Percentiles rank a stretch among this genome's conserved stretches.
These are phyloP conservation scores for Arctium lappa DNA, from an alignment of 129 eudicot genomes.

Conservation along the genomic window DNA sequence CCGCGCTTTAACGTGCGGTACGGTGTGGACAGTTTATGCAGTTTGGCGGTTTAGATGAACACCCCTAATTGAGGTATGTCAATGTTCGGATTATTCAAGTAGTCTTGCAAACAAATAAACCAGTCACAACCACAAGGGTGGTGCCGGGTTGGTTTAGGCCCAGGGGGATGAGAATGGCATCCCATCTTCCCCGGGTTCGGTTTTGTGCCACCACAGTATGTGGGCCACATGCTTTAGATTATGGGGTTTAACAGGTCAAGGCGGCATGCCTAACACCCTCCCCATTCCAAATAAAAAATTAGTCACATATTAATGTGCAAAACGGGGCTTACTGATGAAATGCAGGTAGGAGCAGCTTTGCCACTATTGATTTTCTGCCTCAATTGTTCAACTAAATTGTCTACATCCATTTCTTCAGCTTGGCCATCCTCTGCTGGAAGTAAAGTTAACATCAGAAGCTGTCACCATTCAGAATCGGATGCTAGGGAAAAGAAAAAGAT, in stretches of 20 bases:
- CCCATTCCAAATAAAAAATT: neutral
- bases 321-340: constrained; percentile 62
- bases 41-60: too few species aligned
- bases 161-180: too few species aligned
- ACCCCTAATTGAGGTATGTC: neutral
- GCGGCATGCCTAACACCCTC: too few species aligned
- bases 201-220: too few species aligned
- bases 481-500: neutral
- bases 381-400: constrained; percentile 43
- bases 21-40: too few species aligned
- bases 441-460: constrained; percentile 11
- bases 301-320: neutral
- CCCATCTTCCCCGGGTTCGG: too few species aligned
- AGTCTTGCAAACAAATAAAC: neutral
- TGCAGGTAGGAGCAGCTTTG: constrained; percentile 47
- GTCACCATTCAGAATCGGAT: neutral
- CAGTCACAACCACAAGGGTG: too few species aligned
- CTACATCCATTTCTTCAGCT: constrained; percentile 58
- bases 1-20: too few species aligned
- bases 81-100: neutral
- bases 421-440: constrained; percentile 35
- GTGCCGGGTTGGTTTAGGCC: too few species aligned
- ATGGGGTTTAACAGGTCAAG: too few species aligned
- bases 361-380: constrained; percentile 39
- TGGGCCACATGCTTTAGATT: too few species aligned